These are phyloP conservation scores for Suhomyces wounanorum DNA, from an alignment of 1,139 yeast genomes.

Conservation along the genomic window DNA sequence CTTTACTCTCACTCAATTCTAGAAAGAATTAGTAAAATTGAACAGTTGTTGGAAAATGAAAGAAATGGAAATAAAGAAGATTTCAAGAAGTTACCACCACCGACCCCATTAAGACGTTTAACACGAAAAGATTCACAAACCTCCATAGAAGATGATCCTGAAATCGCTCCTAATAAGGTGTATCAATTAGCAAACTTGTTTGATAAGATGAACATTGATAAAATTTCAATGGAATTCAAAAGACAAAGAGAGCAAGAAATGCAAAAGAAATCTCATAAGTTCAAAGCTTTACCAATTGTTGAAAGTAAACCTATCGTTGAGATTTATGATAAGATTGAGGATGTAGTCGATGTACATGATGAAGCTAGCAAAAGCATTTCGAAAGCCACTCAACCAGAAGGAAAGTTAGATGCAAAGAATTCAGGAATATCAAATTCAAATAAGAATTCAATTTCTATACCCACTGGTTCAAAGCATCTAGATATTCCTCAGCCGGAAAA, in stretches of 20 bases:
- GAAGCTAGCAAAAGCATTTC: conserved; percentile 16
- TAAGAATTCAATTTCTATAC: conserved; percentile 4
- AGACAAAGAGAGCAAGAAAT: conserved; percentile 83
- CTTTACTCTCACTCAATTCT: conserved; percentile 24
- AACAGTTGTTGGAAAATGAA: conserved; percentile 25
- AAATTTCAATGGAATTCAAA: conserved; percentile 81
- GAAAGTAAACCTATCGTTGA: conserved; percentile 88
- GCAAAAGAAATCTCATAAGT: conserved; percentile 58
- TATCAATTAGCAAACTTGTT: conserved; percentile 67
- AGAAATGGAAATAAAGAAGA: conserved; percentile 14
- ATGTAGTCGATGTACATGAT: conserved; percentile 64
- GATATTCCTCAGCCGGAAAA: conserved; percentile 59
- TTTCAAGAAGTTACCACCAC: conserved; percentile 18
- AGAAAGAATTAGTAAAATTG: conserved; percentile 32
- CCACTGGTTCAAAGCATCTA: conserved; percentile 13
- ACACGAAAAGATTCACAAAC: conserved; percentile 17
- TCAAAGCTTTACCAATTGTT: conserved; percentile 74
- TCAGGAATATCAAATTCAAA: neutral
- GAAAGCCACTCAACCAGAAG: conserved; percentile 2
- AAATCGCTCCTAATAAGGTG: conserved; percentile 39
- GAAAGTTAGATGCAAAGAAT: neutral
- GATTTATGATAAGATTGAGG: conserved; percentile 84
- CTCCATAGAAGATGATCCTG: conserved; percentile 8
- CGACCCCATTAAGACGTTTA: conserved; percentile 19
- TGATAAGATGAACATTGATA: conserved; percentile 78